A percentile compares a stretch with the other conserved stretches of the same genome.
These are phyloP conservation scores for Lentinula sp. DNA, from an alignment of 768 basidiomycete genomes.

Conservation along the genomic window DNA sequence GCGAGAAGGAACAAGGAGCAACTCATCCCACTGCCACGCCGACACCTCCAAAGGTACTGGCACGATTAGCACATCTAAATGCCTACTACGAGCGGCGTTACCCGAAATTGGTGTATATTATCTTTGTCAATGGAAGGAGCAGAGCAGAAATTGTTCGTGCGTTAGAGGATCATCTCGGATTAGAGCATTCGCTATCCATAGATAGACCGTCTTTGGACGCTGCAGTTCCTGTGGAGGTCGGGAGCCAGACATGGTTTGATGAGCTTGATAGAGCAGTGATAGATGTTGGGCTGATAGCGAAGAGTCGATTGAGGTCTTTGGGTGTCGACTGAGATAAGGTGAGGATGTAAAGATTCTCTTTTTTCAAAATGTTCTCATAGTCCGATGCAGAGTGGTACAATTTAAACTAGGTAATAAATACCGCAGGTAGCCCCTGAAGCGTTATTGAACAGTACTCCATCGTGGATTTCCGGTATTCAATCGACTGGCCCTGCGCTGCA, in stretches of 20 bases:
- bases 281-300: slow-evolving; percentile 75
- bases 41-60: slow-evolving; percentile 71
- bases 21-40: slow-evolving; percentile 27
- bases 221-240: slow-evolving; percentile 30
- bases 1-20: slow-evolving; percentile 74
- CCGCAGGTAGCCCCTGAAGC: background rate
- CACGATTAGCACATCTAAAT: slow-evolving; percentile 70
- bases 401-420: background rate
- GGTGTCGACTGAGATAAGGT: slow-evolving; percentile 27
- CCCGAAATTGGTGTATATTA: slow-evolving; percentile 80
- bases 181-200: slow-evolving; percentile 44
- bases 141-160: slow-evolving; percentile 68
- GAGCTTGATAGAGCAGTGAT: slow-evolving; percentile 70
- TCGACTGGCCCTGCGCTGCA: background rate
- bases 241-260: slow-evolving; percentile 45
- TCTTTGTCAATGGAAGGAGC: slow-evolving; percentile 84
- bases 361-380: background rate
- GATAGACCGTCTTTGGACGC: slow-evolving; percentile 31
- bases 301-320: slow-evolving; percentile 51
- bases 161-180: slow-evolving; percentile 64
- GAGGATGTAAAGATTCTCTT: slow-evolving; percentile 2
- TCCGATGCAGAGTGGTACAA: background rate
- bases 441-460: background rate
- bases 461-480: background rate
- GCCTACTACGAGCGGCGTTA: slow-evolving; percentile 68